These are phyloP conservation scores for Annulohypoxylon stygium DNA, from an alignment of 495 filamentous ascomycete species.

Conservation along the genomic window DNA sequence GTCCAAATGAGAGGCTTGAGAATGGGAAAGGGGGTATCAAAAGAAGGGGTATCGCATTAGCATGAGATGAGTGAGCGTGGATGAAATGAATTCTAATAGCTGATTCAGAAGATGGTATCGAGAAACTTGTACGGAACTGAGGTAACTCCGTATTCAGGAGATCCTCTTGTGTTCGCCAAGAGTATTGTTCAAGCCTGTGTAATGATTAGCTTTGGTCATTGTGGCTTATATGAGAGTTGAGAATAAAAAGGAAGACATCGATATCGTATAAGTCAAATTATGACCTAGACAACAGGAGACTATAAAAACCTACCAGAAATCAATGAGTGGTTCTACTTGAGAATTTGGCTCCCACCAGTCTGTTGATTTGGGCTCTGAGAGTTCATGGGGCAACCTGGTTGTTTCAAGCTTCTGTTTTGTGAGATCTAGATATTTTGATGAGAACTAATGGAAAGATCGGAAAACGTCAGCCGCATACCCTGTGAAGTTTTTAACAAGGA, in stretches of 20 bases:
- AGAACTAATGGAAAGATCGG: constrained; percentile 53
- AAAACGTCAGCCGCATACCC: constrained; percentile 27
- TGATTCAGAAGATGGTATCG: constrained; percentile 49
- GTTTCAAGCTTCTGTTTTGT: constrained; percentile 68
- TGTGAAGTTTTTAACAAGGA: not conserved
- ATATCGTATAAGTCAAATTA: constrained; percentile 18
- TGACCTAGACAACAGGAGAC: not conserved
- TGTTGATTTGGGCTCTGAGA: constrained; percentile 54
- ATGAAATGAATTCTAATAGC: constrained; percentile 65
- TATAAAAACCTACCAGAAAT: constrained; percentile 62
- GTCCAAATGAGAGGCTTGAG: constrained; percentile 74
- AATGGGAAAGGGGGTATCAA: constrained; percentile 79
- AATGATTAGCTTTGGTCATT: constrained; percentile 18
- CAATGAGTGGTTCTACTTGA: constrained; percentile 63
- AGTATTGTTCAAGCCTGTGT: constrained; percentile 69
- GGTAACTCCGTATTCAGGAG: constrained; percentile 67
- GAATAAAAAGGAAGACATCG: not conserved
- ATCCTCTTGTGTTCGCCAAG: constrained; percentile 70
- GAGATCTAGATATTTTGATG: constrained; percentile 64
- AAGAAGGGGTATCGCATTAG: constrained; percentile 69
- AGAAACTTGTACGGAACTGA: constrained; percentile 70
- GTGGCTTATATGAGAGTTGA: constrained; percentile 10
- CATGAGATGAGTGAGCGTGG: constrained; percentile 65
- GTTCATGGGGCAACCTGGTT: constrained; percentile 66
- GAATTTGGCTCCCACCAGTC: constrained; percentile 64